These are phyloP conservation scores for Thelonectria discophora DNA, from an alignment of 2,329 filamentous ascomycete genomes.

Conservation along the genomic window DNA sequence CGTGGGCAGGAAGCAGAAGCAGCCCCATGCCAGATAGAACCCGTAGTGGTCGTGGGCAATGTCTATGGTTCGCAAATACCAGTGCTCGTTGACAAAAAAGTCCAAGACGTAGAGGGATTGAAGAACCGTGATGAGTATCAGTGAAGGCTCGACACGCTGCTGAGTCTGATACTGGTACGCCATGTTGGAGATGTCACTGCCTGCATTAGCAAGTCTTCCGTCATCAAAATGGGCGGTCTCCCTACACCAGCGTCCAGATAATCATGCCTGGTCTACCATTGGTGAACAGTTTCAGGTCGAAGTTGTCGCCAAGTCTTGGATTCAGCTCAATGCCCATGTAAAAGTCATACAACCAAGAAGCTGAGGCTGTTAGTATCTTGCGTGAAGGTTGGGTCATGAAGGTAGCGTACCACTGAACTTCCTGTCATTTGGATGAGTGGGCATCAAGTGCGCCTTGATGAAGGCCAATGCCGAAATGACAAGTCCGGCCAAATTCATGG, in stretches of 20 bases:
- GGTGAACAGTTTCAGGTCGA: conserved; percentile 58
- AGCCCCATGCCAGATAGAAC: conserved; percentile 57
- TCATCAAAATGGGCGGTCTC: not conserved
- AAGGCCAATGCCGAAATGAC: conserved; percentile 43
- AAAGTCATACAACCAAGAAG: conserved; percentile 52
- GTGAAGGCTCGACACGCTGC: conserved; percentile 47
- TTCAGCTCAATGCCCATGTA: conserved; percentile 59
- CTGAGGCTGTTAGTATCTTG: conserved; percentile 32
- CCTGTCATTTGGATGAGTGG: conserved; percentile 51
- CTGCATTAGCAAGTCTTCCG: conserved; percentile 27
- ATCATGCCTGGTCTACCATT: conserved; percentile 59
- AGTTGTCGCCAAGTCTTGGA: conserved; percentile 51
- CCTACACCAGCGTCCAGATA: conserved; percentile 57
- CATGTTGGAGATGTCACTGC: conserved; percentile 42
- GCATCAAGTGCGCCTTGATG: conserved; percentile 50
- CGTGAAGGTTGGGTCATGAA: not conserved
- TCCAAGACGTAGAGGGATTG: conserved; percentile 57
- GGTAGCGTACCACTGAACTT: conserved; percentile 51
- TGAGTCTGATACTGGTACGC: conserved; percentile 53
- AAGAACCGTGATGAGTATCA: conserved; percentile 54
- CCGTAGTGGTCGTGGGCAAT: conserved; percentile 56
- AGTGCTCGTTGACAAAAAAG: conserved; percentile 59
- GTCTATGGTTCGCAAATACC: conserved; percentile 58
- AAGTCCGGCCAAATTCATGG: conserved; percentile 49
- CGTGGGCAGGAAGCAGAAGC: conserved; percentile 54